These are phyloP conservation scores for Emiliania huxleyi DNA, from an alignment of 78 protist species.

Conservation along the genomic window DNA sequence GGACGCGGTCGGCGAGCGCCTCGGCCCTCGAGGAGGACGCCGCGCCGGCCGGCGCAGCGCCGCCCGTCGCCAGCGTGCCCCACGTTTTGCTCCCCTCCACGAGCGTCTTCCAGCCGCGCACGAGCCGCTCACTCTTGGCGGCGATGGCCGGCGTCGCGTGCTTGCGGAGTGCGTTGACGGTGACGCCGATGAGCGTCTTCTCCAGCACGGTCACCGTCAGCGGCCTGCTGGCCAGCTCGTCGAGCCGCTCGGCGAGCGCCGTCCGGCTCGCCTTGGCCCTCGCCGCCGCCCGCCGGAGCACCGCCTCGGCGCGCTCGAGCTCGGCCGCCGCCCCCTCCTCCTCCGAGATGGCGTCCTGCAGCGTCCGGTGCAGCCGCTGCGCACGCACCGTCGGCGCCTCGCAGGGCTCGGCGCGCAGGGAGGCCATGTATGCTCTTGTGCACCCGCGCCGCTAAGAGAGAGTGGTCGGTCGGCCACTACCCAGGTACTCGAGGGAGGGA, in stretches of 20 bases:
- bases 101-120: neutral
- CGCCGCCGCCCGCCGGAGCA: neutral
- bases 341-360: neutral
- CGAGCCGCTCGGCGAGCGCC: neutral
- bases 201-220: neutral
- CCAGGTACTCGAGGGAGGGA: too few species aligned
- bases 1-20: neutral
- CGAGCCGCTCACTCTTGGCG: neutral
- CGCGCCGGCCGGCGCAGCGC: neutral
- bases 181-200: neutral
- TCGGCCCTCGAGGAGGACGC: neutral
- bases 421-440: too few species aligned
- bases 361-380: neutral
- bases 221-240: neutral
- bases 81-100: neutral
- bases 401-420: too few species aligned
- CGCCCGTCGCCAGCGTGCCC: neutral
- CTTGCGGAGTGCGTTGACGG: neutral
- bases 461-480: too few species aligned
- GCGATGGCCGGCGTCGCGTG: neutral
- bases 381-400: too few species aligned
- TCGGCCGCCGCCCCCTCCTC: neutral
- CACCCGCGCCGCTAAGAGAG: too few species aligned
- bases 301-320: neutral
- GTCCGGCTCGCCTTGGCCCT: neutral